Evolutionary conservation across 495 filamentous ascomycete species (phyloP), one percentile per base, ranked within the genome.

Genomic region (Podospora bellae-mahoneyi): DNA sequence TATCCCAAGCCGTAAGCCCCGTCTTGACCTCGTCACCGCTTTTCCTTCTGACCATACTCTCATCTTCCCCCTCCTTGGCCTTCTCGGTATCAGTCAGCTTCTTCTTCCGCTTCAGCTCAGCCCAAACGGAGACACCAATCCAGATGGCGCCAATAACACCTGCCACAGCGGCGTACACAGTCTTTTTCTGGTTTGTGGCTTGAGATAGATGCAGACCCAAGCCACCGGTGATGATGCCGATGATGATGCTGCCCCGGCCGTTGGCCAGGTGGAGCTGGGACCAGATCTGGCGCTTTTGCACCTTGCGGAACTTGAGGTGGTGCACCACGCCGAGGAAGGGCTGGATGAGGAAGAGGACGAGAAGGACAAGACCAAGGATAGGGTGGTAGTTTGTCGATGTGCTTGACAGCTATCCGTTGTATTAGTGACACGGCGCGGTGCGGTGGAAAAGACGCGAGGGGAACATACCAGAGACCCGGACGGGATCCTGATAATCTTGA

Each of bases 181-280:
- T 68, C 67, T 76, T 71, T n/a, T 64, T 26, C 4, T 64, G 66
- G 16, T 63, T 55, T 5, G 64, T 57, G 0, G 76, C 77, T 15
- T 72, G 73, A 6, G 84, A 77, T 3, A 88, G 71, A 6, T 78
- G 68, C 23, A 91, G 78, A 0, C 90, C 90, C 18, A 91, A 74
- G 0, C 88, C 89, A 39, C 84, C 90, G 75, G 92, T 92, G 62
- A 92, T 80, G 58, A 91, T 84, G 1, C 87, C 91, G 0, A 91
- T 73, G 0, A 84, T 78, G 4, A 93, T 79, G 3, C 85, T 69
- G 4, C 73, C 39, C 0, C 90, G 83, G 2, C 91, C 91, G 64
- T 84, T 80, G 87, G 88, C 88, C 48, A 89, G 79, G 74, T 93
- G 91, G 1, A 80, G 59, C 65, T 86, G 78, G 0, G 82, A 84